Evolutionary conservation across 768 basidiomycete genomes (phyloP).

Genomic region (Psilocybe cyanescens): DNA sequence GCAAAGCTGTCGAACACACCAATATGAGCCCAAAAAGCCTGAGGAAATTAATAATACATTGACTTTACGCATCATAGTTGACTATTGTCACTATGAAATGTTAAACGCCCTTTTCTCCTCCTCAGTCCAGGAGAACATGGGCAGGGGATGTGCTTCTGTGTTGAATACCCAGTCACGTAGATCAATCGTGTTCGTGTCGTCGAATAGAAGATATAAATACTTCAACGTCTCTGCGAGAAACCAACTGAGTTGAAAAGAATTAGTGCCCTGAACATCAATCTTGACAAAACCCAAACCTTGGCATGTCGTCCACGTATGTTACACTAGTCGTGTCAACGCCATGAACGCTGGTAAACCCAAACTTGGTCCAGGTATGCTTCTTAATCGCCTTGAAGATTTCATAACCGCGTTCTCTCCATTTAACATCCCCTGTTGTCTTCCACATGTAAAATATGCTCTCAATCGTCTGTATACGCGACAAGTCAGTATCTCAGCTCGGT

Average conservation of each 20-base stretch:
- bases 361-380: slow-evolving; percentile 52
- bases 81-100: slow-evolving; percentile 5
- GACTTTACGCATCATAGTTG: neutral
- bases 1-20: too few species aligned
- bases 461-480: slow-evolving; percentile 50
- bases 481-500: neutral
- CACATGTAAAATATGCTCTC: slow-evolving; percentile 75
- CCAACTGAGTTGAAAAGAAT: slow-evolving; percentile 31
- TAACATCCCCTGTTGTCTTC: slow-evolving; percentile 63
- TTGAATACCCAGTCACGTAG: slow-evolving; percentile 64
- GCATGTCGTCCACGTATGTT: slow-evolving; percentile 60
- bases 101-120: slow-evolving; percentile 50
- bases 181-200: slow-evolving; percentile 54
- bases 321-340: slow-evolving; percentile 43
- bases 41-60: neutral
- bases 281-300: slow-evolving; percentile 49
- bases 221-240: slow-evolving; percentile 57
- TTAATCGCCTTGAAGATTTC: slow-evolving; percentile 67
- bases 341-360: slow-evolving; percentile 61
- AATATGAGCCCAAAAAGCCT: neutral
- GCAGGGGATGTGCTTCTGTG: slow-evolving; percentile 75
- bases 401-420: slow-evolving; percentile 78
- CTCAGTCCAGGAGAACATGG: slow-evolving; percentile 61
- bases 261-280: neutral
- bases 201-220: slow-evolving; percentile 70